Conservation (phyloP, 352 stramenopile species). For the Elongisporangium senticosum region DNA sequence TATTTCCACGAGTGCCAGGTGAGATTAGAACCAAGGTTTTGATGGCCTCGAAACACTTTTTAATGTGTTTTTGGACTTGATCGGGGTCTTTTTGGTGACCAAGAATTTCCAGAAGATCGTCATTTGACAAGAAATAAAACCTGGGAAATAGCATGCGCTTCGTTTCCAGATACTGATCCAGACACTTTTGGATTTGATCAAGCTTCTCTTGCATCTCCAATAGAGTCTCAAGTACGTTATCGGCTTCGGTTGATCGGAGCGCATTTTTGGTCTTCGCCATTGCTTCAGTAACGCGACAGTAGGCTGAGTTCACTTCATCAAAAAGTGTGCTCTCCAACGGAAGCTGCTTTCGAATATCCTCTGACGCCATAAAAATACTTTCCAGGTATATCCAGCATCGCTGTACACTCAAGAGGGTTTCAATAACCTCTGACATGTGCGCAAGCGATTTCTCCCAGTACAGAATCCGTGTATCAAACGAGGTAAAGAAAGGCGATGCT, state of each 20-base stretch:
- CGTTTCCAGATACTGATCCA: slow-evolving; percentile 85
- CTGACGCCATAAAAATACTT: slow-evolving; percentile 93
- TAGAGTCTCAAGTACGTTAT: slow-evolving; percentile 54
- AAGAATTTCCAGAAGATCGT: slow-evolving; percentile 83
- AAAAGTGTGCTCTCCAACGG: slow-evolving; percentile 83
- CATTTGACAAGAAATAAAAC: slow-evolving; percentile 89
- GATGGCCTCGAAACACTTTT: slow-evolving; percentile 91
- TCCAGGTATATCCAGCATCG: slow-evolving; percentile 95
- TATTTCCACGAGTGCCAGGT: slow-evolving; percentile 65
- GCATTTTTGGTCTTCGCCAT: slow-evolving; percentile 82
- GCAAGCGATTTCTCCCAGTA: slow-evolving; percentile 86
- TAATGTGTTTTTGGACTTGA: slow-evolving; percentile 88
- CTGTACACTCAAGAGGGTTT: slow-evolving; percentile 86
- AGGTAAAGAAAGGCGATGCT: slow-evolving; percentile 90
- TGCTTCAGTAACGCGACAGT: slow-evolving; percentile 61
- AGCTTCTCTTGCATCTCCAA: slow-evolving; percentile 82
- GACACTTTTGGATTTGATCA: slow-evolving; percentile 84
- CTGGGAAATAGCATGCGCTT: slow-evolving; percentile 85
- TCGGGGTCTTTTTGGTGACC: slow-evolving; percentile 85
- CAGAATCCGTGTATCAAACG: slow-evolving; percentile 86
- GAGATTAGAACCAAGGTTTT: slow-evolving; percentile 70
- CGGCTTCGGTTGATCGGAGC: slow-evolving; percentile 55
- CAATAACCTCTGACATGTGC: slow-evolving; percentile 88
- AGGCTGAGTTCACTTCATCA: slow-evolving; percentile 82
- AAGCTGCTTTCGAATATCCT: slow-evolving; percentile 93